phyloP scores from a whole-genome alignment of 2,329 filamentous ascomycete species.

The Penicillium digitatum region DNA sequence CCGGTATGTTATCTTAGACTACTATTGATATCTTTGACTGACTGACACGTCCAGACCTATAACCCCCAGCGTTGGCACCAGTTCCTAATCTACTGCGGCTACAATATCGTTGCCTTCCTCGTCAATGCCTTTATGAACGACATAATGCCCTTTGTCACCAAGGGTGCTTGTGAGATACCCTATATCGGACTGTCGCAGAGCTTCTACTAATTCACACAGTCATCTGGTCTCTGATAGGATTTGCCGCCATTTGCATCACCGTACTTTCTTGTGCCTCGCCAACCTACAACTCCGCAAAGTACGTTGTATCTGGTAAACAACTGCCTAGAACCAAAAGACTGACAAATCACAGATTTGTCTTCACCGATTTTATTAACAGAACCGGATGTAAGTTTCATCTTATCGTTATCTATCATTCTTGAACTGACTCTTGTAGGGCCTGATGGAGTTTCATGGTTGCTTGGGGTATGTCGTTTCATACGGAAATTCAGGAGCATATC shows the following conservation, averaged over 20 bases:
- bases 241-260: slow-evolving; percentile 66
- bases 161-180: slow-evolving; percentile 53
- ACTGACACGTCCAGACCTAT: slow-evolving; percentile 40
- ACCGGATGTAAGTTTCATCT: slow-evolving; percentile 51
- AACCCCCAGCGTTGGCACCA: slow-evolving; percentile 63
- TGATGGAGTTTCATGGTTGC: slow-evolving; percentile 55
- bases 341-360: slow-evolving; percentile 45
- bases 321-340: background rate
- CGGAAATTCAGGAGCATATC: background rate
- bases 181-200: background rate
- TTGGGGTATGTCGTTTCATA: slow-evolving; percentile 34
- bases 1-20: slow-evolving; percentile 31
- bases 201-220: slow-evolving; percentile 34
- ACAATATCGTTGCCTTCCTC: slow-evolving; percentile 57
- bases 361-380: slow-evolving; percentile 63
- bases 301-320: slow-evolving; percentile 37
- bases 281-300: slow-evolving; percentile 59
- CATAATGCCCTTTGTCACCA: slow-evolving; percentile 62
- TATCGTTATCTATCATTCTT: background rate
- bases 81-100: slow-evolving; percentile 67
- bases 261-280: slow-evolving; percentile 63
- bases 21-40: background rate
- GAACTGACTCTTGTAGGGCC: slow-evolving; percentile 44
- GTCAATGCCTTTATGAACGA: slow-evolving; percentile 64
- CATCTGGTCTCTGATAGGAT: slow-evolving; percentile 66